These are phyloP conservation scores for Monosporascus sp. DNA, from an alignment of 2,329 filamentous ascomycete genomes.

Conservation along the genomic window DNA sequence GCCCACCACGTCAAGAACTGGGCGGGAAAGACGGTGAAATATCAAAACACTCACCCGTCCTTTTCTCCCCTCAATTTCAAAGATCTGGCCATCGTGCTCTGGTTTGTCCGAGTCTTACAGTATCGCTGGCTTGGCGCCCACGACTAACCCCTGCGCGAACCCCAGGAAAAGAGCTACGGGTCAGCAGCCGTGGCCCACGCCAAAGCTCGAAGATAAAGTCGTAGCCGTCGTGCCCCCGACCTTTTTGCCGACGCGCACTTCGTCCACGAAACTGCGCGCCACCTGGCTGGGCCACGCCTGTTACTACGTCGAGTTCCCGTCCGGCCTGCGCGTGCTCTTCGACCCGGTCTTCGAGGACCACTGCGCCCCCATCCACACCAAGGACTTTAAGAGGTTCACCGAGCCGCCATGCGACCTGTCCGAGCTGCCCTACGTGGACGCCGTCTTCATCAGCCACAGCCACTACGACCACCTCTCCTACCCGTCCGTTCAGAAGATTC, in stretches of 20 bases:
- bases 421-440: slow-evolving; percentile 72
- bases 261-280: slow-evolving; percentile 60
- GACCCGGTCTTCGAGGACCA: slow-evolving; percentile 89
- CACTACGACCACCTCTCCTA: slow-evolving; percentile 92
- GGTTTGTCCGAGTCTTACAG: slow-evolving; percentile 7
- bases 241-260: slow-evolving; percentile 59
- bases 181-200: slow-evolving; percentile 51
- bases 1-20: slow-evolving; percentile 43
- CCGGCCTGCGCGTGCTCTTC: slow-evolving; percentile 81
- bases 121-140: not conserved
- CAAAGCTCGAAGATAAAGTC: slow-evolving; percentile 47
- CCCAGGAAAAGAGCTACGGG: slow-evolving; percentile 28
- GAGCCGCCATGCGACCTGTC: slow-evolving; percentile 68
- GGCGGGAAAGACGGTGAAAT: slow-evolving; percentile 36
- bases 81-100: slow-evolving; percentile 3
- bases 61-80: slow-evolving; percentile 16
- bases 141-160: not conserved
- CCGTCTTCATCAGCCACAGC: slow-evolving; percentile 78
- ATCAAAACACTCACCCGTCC: slow-evolving; percentile 49
- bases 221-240: slow-evolving; percentile 61
- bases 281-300: slow-evolving; percentile 96
- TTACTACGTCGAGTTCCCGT: slow-evolving; percentile 86
- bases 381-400: slow-evolving; percentile 75
- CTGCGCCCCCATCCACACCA: slow-evolving; percentile 68
- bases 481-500: slow-evolving; percentile 65